phyloP scores from a whole-genome alignment of 2,329 filamentous ascomycete species.

The Davidsoniella australis region DNA sequence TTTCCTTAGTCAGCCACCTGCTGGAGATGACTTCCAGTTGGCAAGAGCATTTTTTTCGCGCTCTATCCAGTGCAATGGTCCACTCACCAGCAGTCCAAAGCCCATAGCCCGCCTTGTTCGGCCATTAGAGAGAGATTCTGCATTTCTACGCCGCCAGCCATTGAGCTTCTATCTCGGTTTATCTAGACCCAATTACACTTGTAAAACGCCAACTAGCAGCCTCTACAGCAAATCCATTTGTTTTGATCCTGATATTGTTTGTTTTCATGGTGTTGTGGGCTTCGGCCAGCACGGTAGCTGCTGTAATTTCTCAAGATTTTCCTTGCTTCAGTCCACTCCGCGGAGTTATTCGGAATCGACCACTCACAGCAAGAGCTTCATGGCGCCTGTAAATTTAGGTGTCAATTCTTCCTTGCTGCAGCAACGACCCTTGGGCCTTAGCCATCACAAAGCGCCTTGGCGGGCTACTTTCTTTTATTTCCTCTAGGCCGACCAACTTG shows the following conservation, averaged over 20 bases:
- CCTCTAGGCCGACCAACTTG: neutral
- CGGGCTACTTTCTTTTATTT: neutral
- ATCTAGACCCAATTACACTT: neutral
- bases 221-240: neutral
- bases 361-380: constrained; percentile 9
- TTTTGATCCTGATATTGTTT: neutral
- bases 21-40: neutral
- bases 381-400: constrained; percentile 13
- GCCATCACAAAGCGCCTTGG: constrained; percentile 4
- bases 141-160: neutral
- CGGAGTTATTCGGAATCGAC: constrained; percentile 12
- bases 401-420: constrained; percentile 9
- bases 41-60: constrained; percentile 9
- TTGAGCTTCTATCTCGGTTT: neutral
- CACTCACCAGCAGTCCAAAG: neutral
- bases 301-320: constrained; percentile 6
- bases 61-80: constrained; percentile 2
- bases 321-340: constrained; percentile 5
- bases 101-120: constrained; percentile 6
- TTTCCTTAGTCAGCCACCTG: constrained; percentile 9
- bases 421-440: constrained; percentile 6
- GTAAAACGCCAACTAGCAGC: neutral
- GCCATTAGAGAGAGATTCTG: neutral
- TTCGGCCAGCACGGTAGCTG: neutral
- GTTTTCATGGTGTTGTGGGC: neutral